Evolutionary conservation across 306 rosid genomes (phyloP).

Genomic region (Lablab purpureus): DNA sequence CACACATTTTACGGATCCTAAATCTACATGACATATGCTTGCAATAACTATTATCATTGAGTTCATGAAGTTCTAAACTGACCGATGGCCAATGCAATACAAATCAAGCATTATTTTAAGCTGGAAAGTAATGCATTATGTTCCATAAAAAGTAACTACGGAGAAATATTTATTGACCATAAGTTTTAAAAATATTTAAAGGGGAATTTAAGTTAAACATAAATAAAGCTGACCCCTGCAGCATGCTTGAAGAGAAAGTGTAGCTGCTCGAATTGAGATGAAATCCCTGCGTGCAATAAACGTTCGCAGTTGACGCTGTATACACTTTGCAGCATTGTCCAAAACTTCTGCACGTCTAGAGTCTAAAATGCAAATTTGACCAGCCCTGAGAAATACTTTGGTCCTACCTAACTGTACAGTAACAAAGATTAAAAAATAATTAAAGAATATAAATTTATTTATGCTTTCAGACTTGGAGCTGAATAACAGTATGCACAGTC

Average conservation of each 20-base stretch:
- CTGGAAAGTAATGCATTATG: constrained; percentile 20
- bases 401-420: constrained; percentile 75
- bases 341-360: constrained; percentile 76
- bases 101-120: constrained; percentile 1
- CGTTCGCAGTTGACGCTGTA: constrained; percentile 70
- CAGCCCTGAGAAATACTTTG: constrained; percentile 91
- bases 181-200: background rate
- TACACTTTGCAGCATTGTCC: constrained; percentile 76
- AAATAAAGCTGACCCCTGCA: constrained; percentile 70
- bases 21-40: background rate
- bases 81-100: constrained; percentile 8
- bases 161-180: constrained; percentile 9
- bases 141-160: background rate
- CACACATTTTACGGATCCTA: background rate
- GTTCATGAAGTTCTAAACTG: background rate
- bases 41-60: background rate
- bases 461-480: background rate
- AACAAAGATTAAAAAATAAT: background rate
- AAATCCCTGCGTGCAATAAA: constrained; percentile 69
- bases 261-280: constrained; percentile 59
- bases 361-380: constrained; percentile 89
- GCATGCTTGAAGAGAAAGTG: constrained; percentile 71
- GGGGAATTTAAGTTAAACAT: background rate
- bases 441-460: background rate
- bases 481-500: constrained; percentile 10